Conservation (phyloP, 441 rosid genomes). For the Populus hybrid region DNA sequence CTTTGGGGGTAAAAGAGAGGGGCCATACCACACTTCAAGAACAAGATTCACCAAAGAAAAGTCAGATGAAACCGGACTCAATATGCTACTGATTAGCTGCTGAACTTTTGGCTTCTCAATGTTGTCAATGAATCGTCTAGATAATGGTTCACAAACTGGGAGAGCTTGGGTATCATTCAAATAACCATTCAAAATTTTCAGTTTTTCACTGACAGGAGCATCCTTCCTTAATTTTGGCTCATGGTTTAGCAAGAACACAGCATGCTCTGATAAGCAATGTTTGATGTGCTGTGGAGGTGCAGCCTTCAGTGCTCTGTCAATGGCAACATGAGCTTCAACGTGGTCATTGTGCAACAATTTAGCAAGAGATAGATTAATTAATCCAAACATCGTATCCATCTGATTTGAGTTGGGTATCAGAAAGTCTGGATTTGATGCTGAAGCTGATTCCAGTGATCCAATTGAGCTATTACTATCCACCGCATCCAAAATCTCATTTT, state of each 20-base stretch:
- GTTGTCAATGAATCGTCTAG: slow-evolving; percentile 59
- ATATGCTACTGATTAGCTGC: slow-evolving; percentile 54
- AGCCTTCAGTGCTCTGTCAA: slow-evolving; percentile 57
- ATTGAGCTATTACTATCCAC: slow-evolving; percentile 19
- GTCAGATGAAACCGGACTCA: slow-evolving; percentile 56
- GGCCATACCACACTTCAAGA: slow-evolving; percentile 79
- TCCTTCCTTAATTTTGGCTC: slow-evolving; percentile 33
- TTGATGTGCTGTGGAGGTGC: slow-evolving; percentile 41
- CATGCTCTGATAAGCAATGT: slow-evolving; percentile 74
- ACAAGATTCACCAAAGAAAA: slow-evolving; percentile 48
- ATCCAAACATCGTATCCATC: slow-evolving; percentile 67
- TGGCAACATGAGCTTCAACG: slow-evolving; percentile 46
- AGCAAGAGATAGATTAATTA: slow-evolving; percentile 68
- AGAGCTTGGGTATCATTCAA: slow-evolving; percentile 44
- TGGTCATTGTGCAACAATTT: slow-evolving; percentile 53
- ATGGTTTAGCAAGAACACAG: slow-evolving; percentile 42
- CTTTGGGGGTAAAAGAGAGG: slow-evolving; percentile 61
- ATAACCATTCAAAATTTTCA: slow-evolving; percentile 52
- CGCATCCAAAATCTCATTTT: slow-evolving; percentile 27
- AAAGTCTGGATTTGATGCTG: slow-evolving; percentile 32
- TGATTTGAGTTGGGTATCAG: slow-evolving; percentile 24
- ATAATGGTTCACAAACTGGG: slow-evolving; percentile 45
- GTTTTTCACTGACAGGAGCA: slow-evolving; percentile 35
- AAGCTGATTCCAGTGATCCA: slow-evolving; percentile 24
- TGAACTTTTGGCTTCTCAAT: slow-evolving; percentile 56